Percentiles rank a stretch among this genome's conserved stretches.
Evolutionary conservation across 2,329 filamentous ascomycete species (phyloP).

Genomic region (Gnomoniopsis smithogilvyi): DNA sequence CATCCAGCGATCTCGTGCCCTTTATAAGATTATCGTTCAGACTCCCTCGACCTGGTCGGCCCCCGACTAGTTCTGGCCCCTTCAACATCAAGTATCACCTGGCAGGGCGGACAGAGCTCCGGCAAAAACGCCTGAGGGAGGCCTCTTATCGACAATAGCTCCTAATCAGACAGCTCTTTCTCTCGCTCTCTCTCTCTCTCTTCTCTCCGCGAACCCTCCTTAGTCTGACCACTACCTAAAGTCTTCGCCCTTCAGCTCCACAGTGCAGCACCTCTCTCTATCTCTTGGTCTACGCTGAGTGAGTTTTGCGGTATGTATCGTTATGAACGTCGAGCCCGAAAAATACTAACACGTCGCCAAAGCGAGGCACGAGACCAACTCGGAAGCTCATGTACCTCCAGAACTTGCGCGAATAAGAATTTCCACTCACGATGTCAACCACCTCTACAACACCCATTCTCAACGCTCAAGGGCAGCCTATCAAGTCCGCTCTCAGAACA

Average conservation of each 20-base stretch:
- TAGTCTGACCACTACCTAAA: background rate
- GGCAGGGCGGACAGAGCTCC: too few species aligned
- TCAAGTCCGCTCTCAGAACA: slow-evolving; percentile 19
- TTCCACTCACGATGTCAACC: background rate
- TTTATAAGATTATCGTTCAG: too few species aligned
- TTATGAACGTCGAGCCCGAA: background rate
- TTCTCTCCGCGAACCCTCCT: background rate
- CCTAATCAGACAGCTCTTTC: too few species aligned
- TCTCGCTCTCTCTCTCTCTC: too few species aligned
- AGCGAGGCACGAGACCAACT: background rate
- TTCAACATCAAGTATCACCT: too few species aligned
- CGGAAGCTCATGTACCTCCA: background rate
- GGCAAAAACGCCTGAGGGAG: too few species aligned
- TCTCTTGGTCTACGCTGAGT: background rate
- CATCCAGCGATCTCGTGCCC: too few species aligned
- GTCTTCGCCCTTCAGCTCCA: background rate
- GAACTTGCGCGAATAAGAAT: background rate
- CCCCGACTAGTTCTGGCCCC: too few species aligned
- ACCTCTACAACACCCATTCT: slow-evolving; percentile 15
- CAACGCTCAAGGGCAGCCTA: slow-evolving; percentile 15
- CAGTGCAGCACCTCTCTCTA: background rate
- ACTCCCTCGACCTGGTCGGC: too few species aligned
- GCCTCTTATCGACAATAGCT: too few species aligned
- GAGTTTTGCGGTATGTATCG: background rate
- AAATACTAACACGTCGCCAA: background rate